A percentile compares a stretch with the other conserved stretches of the same genome.
These are phyloP conservation scores for Wickerhamiella occidentalis DNA, from an alignment of 805 yeast genomes.

Conservation along the genomic window DNA sequence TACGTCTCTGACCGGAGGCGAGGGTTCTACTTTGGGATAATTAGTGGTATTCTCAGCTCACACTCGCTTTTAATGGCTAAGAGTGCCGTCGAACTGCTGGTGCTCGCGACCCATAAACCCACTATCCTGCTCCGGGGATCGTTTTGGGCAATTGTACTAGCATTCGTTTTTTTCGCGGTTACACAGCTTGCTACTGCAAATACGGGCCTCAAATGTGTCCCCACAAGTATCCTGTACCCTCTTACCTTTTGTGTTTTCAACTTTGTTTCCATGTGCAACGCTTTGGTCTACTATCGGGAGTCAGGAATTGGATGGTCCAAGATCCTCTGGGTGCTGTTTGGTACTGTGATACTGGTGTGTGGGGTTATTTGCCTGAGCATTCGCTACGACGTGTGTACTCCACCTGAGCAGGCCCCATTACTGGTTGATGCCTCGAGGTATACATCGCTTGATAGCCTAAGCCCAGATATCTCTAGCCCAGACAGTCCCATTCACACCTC, in stretches of 20 bases:
- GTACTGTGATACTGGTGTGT: slow-evolving; percentile 32
- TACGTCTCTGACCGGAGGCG: neutral
- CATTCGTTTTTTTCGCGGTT: slow-evolving; percentile 42
- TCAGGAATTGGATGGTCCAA: slow-evolving; percentile 25
- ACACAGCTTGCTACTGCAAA: slow-evolving; percentile 63
- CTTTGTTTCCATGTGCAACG: slow-evolving; percentile 53
- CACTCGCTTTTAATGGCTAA: slow-evolving; percentile 81
- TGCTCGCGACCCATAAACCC: slow-evolving; percentile 31
- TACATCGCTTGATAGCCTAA: slow-evolving; percentile 24
- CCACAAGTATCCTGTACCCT: slow-evolving; percentile 74
- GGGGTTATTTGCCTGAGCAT: slow-evolving; percentile 43
- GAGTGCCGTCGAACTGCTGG: slow-evolving; percentile 57
- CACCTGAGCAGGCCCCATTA: slow-evolving; percentile 11
- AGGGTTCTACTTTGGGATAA: slow-evolving; percentile 54
- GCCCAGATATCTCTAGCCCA: slow-evolving; percentile 20
- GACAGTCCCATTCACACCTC: slow-evolving; percentile 10
- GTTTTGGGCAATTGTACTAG: slow-evolving; percentile 45
- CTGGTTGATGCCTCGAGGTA: slow-evolving; percentile 17
- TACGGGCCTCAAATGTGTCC: slow-evolving; percentile 53
- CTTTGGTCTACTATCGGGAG: slow-evolving; percentile 47
- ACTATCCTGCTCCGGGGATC: slow-evolving; percentile 29
- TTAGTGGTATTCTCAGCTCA: slow-evolving; percentile 70
- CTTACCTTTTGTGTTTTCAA: slow-evolving; percentile 76
- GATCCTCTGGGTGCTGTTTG: slow-evolving; percentile 37
- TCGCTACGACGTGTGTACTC: slow-evolving; percentile 2